Base-by-base conservation (phyloP, 352 stramenopile genomes). In the Pythium pectinolyticum region DNA sequence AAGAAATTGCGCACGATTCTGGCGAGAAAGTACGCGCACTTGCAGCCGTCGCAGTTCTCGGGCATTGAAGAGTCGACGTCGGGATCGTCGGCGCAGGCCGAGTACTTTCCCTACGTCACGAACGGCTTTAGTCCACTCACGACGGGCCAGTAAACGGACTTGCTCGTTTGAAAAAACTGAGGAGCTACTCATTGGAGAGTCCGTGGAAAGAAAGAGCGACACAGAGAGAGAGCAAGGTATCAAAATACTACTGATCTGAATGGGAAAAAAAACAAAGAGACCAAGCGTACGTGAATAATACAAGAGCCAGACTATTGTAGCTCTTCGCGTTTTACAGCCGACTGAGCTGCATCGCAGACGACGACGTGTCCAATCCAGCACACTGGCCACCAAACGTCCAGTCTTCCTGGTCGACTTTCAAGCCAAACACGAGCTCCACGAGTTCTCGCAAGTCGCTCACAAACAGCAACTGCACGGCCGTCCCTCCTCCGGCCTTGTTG, bases 81-180 rank as follows among this genome's bases (percentile, higher is more conserved):
- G 49, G 73, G 78, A 45, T 69, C 67, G 34, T 78, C 75, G 35
- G 75, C 71, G 15, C 82, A 91, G 46, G 74, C 76, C 60, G 85
- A 94, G 70, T 94, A 91, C 66, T 92, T 74, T 56, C 79, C 85
- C 43, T 94, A 94, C 69, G 85, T 94, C 62, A 85, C 79, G 64
- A 92, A 92, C 68, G 64, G 78, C 22, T 94, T 94, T 72, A 78
- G 79, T 52, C 80, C 83, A 27, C 67, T 94, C 22, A 74, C 61
- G 46, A 79, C 69, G 20, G 43, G 35, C 24, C 17, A 20, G 35
- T 57, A 61, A 24, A 20, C 28, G 3, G 9, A 15, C 17, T 39
- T 19, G 24, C 3, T 19, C 24, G 27, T 15, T 19, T 19, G 10
- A 20, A 31, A n/a, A n/a, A n/a, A n/a, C n/a, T n/a, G n/a, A n/a